Percentiles rank a stretch among this genome's conserved stretches.
Conservation (phyloP, 768 basidiomycete species). For the Lentinula aciculospora region DNA sequence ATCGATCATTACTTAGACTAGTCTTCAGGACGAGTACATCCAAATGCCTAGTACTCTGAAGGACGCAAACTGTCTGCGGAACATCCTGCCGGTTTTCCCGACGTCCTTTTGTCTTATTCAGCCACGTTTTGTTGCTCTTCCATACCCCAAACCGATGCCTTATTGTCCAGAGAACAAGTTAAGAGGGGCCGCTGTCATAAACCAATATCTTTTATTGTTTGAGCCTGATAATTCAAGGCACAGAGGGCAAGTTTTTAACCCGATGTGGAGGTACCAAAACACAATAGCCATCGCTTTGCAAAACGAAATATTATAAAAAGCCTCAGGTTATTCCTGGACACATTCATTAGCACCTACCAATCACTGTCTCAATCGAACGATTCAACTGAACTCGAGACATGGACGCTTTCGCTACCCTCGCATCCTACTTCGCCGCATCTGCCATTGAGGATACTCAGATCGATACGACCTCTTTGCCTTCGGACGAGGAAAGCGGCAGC, state of each 20-base stretch:
- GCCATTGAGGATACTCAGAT: neutral
- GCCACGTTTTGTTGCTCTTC: neutral
- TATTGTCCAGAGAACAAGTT: too few species aligned
- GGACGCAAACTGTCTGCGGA: neutral
- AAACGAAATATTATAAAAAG: neutral
- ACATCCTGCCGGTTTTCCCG: neutral
- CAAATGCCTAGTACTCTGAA: neutral
- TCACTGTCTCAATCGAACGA: neutral
- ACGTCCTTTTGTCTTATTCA: neutral
- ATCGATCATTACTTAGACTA: too few species aligned
- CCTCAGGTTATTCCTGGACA: neutral
- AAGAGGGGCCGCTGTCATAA: too few species aligned
- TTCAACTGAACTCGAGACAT: neutral
- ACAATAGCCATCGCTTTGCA: neutral
- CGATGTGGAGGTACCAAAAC: neutral
- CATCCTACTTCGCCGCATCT: neutral
- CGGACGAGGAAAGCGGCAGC: neutral
- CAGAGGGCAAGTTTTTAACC: neutral
- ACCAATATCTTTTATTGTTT: neutral
- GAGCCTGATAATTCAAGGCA: neutral
- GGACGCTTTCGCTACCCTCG: constrained; percentile 1
- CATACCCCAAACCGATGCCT: neutral
- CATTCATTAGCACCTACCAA: neutral
- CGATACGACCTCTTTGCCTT: neutral
- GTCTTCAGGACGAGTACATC: too few species aligned